A percentile compares a stretch with the other conserved stretches of the same genome.
These are phyloP conservation scores for Euphorbia peplus DNA, from an alignment of 345 rosid species.

Conservation along the genomic window DNA sequence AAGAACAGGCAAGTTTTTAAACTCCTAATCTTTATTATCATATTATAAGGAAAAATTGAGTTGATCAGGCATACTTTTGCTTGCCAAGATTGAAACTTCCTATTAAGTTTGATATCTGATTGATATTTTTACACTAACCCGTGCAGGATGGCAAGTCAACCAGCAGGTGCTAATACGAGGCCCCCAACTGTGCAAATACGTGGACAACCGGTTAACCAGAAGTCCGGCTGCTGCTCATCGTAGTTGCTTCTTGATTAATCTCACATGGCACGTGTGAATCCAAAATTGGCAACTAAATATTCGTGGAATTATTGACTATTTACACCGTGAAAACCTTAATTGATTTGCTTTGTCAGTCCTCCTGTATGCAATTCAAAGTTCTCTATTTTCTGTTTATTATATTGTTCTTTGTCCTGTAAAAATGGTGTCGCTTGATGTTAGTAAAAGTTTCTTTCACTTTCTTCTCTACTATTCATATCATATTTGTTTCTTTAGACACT, in stretches of 20 bases:
- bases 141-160: constrained; percentile 96
- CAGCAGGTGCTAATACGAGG: constrained; percentile 60
- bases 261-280: background rate
- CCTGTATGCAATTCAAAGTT: constrained; percentile 5
- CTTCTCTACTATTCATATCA: too few species aligned
- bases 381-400: background rate
- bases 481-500: background rate
- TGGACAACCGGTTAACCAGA: constrained; percentile 93
- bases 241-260: constrained; percentile 20
- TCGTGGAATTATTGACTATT: constrained; percentile 12
- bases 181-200: constrained; percentile 92
- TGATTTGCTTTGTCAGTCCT: constrained; percentile 9
- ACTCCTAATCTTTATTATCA: background rate
- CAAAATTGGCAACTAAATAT: constrained; percentile 8
- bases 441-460: constrained; percentile 10
- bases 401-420: constrained; percentile 14
- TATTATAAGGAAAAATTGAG: background rate
- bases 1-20: constrained; percentile 46
- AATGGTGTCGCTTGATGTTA: constrained; percentile 12
- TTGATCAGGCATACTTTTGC: background rate
- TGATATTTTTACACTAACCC: background rate
- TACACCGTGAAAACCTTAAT: constrained; percentile 1
- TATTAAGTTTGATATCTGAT: background rate
- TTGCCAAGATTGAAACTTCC: background rate
- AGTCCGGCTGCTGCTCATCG: constrained; percentile 91